Evolutionary conservation across 2,329 filamentous ascomycete genomes (phyloP), one percentile per base, ranked within the genome.

Genomic region (Penicillium sp.): DNA sequence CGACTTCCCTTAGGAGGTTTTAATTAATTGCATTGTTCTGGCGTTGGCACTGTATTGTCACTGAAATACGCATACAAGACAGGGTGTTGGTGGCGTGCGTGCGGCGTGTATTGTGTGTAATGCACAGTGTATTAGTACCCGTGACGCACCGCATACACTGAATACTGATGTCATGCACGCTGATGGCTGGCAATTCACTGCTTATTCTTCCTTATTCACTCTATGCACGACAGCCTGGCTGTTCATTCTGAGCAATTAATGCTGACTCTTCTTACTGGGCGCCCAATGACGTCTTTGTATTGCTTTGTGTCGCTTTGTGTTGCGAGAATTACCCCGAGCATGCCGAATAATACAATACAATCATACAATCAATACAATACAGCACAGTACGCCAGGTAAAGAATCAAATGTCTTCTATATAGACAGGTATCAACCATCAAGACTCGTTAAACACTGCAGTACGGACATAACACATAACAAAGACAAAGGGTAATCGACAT

Each of bases 391-490:
- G 7, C 28, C 16, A 11, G 14, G 16, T 1, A 50, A 33, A 60
- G 50, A 43, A 55, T 24, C 23, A 23, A 26, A 43, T 46, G 21
- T 43, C 24, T 24, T 51, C 38, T 52, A 47, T 53, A 24, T 53
- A 38, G 33, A 53, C 42, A 53, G 11, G 28, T 11, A 33, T 47
- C 42, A 45, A 53, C 51, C 51, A 38, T 47, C 51, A 47, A 53
- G 28, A 16, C 35, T 47, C 18, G 24, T 46, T 20, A 38, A 23
- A 23, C 35, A 51, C 12, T 35, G 30, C 7, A 35, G 20, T 18
- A 50, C 9, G 2, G 55, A 49, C 42, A 54, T 45, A 59, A 48
- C n/a, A n/a, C n/a, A n/a, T n/a, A n/a, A 53, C 8, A 62, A 59
- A 45, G 43, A 52, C 3, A 33, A 43, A 43, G 9, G 40, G 40